A percentile compares a stretch with the other conserved stretches of the same genome.
Conservation (phyloP, 257 asterid species). For the Misopates orontium region DNA sequence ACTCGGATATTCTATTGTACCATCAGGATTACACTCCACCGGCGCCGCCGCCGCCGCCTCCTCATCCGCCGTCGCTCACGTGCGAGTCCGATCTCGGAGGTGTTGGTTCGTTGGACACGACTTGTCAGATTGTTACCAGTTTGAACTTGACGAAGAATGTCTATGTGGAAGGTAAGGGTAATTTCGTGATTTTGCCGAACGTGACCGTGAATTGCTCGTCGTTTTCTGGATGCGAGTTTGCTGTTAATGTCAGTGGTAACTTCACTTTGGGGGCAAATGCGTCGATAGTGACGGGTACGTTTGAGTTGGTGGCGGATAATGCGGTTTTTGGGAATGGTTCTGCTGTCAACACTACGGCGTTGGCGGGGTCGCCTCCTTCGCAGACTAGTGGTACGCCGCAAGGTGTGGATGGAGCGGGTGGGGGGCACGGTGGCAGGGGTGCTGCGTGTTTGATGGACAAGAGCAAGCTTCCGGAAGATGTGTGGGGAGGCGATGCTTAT, state of each 20-base stretch:
- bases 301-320: conserved; percentile 65
- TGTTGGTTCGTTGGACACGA: conserved; percentile 83
- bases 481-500: conserved; percentile 98
- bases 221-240: conserved; percentile 73
- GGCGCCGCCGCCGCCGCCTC: conserved; percentile 99
- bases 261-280: conserved; percentile 68
- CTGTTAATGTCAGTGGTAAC: conserved; percentile 69
- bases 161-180: conserved; percentile 87
- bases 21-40: conserved; percentile 99
- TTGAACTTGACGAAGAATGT: conserved; percentile 69
- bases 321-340: conserved; percentile 68
- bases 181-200: conserved; percentile 71
- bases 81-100: conserved; percentile 94
- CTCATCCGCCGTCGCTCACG: conserved; percentile 85
- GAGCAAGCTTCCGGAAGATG: conserved; percentile 80
- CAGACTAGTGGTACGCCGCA: conserved; percentile 98
- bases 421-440: conserved; percentile 98
- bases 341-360: conserved; percentile 73
- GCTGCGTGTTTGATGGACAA: conserved; percentile 77
- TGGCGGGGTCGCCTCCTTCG: conserved; percentile 82
- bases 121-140: conserved; percentile 71
- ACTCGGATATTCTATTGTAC: conserved; percentile 41
- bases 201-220: conserved; percentile 68
- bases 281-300: conserved; percentile 54
- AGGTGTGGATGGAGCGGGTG: conserved; percentile 92